Evolutionary conservation across 306 rosid species (phyloP).

Genomic region (Morella rubra): DNA sequence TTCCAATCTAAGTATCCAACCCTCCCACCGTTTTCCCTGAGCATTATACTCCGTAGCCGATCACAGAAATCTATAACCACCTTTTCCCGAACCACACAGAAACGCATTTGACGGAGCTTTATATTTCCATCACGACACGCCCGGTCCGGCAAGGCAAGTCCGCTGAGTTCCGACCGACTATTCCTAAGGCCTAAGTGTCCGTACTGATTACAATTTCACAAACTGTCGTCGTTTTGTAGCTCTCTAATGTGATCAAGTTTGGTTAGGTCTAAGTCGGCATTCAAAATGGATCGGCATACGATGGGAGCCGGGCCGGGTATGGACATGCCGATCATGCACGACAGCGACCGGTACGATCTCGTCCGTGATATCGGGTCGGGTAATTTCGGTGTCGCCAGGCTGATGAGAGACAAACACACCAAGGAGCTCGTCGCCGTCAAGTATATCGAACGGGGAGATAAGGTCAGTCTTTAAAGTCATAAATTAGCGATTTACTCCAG

Average conservation of each 20-base stretch:
- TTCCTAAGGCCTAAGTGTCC: not conserved
- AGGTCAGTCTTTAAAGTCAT: constrained; percentile 43
- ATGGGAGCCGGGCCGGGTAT: constrained; percentile 66
- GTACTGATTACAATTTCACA: not conserved
- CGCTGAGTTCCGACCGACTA: not conserved
- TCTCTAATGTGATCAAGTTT: constrained; percentile 42
- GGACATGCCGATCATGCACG: constrained; percentile 93
- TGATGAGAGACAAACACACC: constrained; percentile 83
- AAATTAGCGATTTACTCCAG: constrained; percentile 15
- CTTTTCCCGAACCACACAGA: not conserved
- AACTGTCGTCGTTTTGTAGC: constrained; percentile 20
- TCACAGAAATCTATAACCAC: not conserved
- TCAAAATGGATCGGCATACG: constrained; percentile 68
- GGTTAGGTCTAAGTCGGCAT: constrained; percentile 17
- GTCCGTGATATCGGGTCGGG: constrained; percentile 89
- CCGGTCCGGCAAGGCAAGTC: not conserved
- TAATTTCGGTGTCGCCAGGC: constrained; percentile 85
- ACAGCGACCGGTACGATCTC: constrained; percentile 83
- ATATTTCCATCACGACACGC: not conserved
- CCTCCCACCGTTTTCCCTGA: not conserved
- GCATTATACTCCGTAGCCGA: not conserved
- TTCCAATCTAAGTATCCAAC: constrained; percentile 30
- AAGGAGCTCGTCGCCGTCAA: constrained; percentile 89
- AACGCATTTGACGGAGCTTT: not conserved
- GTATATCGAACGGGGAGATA: constrained; percentile 87